Conservation (phyloP, 2,329 filamentous ascomycete species). For the Epichloe sp. region DNA sequence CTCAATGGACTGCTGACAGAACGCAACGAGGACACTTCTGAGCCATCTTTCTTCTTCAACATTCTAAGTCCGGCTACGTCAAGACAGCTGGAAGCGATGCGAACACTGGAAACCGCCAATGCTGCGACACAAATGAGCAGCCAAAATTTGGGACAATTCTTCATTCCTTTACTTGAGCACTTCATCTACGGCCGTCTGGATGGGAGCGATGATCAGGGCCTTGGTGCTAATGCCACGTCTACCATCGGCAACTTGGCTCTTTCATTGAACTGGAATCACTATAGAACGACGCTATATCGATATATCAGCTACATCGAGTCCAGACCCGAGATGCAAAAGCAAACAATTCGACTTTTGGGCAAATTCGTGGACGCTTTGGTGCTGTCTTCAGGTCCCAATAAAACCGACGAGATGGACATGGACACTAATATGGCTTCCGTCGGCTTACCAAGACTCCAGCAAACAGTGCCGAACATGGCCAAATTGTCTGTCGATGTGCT, state of each 20-base stretch:
- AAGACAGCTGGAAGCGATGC: conserved; percentile 71
- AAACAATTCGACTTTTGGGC: conserved; percentile 68
- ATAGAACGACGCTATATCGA: conserved; percentile 68
- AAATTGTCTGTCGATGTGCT: conserved; percentile 62
- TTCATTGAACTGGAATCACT: conserved; percentile 82
- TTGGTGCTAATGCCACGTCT: conserved; percentile 74
- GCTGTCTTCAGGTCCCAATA: conserved; percentile 32
- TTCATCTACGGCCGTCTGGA: conserved; percentile 78
- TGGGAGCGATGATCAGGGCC: conserved; percentile 62
- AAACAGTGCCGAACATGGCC: conserved; percentile 50
- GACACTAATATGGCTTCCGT: conserved; percentile 18
- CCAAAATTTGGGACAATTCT: conserved; percentile 71
- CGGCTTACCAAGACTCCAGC: conserved; percentile 36
- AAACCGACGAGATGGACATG: conserved; percentile 30
- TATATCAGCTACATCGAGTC: conserved; percentile 73
- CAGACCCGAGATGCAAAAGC: conserved; percentile 74
- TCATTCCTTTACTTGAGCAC: conserved; percentile 85
- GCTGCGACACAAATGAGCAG: conserved; percentile 51
- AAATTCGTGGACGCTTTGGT: conserved; percentile 68
- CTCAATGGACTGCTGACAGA: conserved; percentile 53
- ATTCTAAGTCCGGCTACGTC: conserved; percentile 82
- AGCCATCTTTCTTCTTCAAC: conserved; percentile 78
- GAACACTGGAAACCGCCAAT: conserved; percentile 59
- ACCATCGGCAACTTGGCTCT: conserved; percentile 63
- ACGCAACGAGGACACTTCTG: conserved; percentile 48